Percentiles rank a stretch among this genome's conserved stretches.
These are phyloP conservation scores for Perkinsus chesapeaki DNA, from an alignment of 169 alveolate species.

Conservation along the genomic window DNA sequence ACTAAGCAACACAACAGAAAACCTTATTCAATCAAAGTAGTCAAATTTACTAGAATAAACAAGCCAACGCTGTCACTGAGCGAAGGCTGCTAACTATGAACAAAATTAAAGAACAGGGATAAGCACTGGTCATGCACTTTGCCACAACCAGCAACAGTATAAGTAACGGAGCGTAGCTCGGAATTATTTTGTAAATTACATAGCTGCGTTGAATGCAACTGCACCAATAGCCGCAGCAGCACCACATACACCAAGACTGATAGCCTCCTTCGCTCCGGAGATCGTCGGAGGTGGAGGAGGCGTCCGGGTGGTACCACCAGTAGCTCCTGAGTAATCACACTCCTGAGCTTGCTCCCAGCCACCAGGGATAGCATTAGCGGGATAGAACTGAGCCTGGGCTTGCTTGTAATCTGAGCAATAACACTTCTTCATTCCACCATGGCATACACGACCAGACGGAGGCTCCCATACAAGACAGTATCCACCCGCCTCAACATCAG, in stretches of 20 bases:
- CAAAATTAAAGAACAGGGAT: not conserved
- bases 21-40: not conserved
- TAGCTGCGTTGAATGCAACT: not conserved
- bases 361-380: not conserved
- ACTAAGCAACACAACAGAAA: not conserved
- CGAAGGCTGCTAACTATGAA: not conserved
- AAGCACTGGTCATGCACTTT: not conserved
- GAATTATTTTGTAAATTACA: not conserved
- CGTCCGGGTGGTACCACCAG: not conserved
- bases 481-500: not conserved
- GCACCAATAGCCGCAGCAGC: not conserved
- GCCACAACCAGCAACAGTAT: not conserved
- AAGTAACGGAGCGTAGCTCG: not conserved
- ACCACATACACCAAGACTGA: not conserved
- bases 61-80: not conserved
- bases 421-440: not conserved
- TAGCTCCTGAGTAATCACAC: not conserved
- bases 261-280: not conserved
- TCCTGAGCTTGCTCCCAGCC: not conserved
- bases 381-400: not conserved
- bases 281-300: not conserved
- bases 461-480: not conserved
- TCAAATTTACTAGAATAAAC: not conserved
- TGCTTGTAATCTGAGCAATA: not conserved
- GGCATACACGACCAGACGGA: constrained; percentile 4